Conservation (phyloP, 805 yeast species). For the Myxozyma udenii region DNA sequence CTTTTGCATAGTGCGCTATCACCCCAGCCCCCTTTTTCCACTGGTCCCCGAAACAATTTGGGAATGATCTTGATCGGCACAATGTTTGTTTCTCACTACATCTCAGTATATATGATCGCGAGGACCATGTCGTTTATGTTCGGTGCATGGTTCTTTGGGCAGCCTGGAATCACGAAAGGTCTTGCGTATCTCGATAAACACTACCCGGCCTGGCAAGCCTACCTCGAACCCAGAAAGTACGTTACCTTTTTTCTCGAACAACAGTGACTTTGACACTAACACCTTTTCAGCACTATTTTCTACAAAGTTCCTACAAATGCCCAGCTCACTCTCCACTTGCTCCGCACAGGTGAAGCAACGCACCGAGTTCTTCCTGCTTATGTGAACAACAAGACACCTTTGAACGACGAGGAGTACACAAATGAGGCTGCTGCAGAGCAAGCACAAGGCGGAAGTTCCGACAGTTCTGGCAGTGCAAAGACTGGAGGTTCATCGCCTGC, state of each 20-base stretch:
- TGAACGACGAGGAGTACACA: not conserved
- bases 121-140: not conserved
- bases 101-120: slow-evolving; percentile 8
- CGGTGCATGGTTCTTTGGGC: slow-evolving; percentile 11
- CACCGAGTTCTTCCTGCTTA: slow-evolving; percentile 6
- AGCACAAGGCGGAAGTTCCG: not conserved
- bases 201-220: slow-evolving; percentile 9
- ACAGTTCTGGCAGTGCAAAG: too few species aligned
- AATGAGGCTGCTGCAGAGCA: not conserved
- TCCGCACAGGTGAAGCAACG: slow-evolving; percentile 11
- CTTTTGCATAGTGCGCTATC: slow-evolving; percentile 10
- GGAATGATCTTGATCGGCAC: slow-evolving; percentile 1
- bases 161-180: slow-evolving; percentile 1
- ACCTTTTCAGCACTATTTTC: slow-evolving; percentile 5
- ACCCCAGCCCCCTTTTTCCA: slow-evolving; percentile 9
- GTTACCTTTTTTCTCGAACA: not conserved
- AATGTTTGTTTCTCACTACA: not conserved
- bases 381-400: not conserved
- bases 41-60: slow-evolving; percentile 4
- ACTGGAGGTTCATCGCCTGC: too few species aligned
- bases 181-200: slow-evolving; percentile 1
- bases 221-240: slow-evolving; percentile 14
- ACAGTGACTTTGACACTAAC: not conserved
- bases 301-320: slow-evolving; percentile 17
- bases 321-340: slow-evolving; percentile 10